These are phyloP conservation scores for Naganishia randhawae DNA, from an alignment of 768 basidiomycete genomes.

Conservation along the genomic window DNA sequence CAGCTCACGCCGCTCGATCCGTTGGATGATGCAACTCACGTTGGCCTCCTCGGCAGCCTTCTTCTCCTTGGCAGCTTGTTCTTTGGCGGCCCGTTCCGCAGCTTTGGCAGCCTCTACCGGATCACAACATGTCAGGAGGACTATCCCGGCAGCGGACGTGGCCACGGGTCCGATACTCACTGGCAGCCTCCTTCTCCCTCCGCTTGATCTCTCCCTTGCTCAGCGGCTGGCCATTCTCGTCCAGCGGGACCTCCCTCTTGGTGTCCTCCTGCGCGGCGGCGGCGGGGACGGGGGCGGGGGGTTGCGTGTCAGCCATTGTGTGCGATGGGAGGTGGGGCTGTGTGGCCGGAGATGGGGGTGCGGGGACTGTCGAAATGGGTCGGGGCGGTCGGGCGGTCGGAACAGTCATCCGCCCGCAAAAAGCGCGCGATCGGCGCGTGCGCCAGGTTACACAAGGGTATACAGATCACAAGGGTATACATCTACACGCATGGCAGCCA, in stretches of 20 bases:
- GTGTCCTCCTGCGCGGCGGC: slow-evolving; percentile 13
- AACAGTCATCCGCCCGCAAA: not conserved
- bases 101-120: slow-evolving; percentile 67
- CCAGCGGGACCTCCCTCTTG: slow-evolving; percentile 18
- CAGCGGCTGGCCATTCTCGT: slow-evolving; percentile 47
- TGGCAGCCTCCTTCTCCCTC: slow-evolving; percentile 82
- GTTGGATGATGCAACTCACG: slow-evolving; percentile 51
- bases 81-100: slow-evolving; percentile 76
- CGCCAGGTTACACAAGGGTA: not conserved
- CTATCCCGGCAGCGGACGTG: no score
- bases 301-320: not conserved
- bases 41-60: slow-evolving; percentile 63
- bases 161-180: slow-evolving; percentile 24
- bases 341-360: no score
- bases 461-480: no score
- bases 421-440: not conserved
- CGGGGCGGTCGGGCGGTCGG: not conserved
- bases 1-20: slow-evolving; percentile 4
- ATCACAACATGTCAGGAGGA: not conserved
- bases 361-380: not conserved
- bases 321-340: not conserved
- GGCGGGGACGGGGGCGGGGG: not conserved
- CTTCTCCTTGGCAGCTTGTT: slow-evolving; percentile 68
- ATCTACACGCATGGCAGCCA: no score
- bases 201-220: slow-evolving; percentile 85